phyloP scores from a whole-genome alignment of 2,329 filamentous ascomycete species.

The Fusarium compactum region DNA sequence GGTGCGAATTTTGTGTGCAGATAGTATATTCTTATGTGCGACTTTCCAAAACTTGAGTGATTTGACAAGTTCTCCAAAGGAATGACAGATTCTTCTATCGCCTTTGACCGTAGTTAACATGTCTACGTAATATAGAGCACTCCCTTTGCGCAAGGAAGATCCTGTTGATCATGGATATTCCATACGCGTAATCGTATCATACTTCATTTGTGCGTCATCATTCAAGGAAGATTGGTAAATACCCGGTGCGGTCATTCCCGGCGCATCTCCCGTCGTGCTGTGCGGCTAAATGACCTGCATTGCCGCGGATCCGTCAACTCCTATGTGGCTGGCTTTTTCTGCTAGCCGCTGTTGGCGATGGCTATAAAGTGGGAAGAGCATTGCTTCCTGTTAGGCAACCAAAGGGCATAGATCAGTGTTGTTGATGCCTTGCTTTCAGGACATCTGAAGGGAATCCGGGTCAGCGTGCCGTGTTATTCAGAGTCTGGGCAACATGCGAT shows the following conservation, averaged over 20 bases:
- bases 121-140: no score
- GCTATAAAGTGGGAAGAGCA: background rate
- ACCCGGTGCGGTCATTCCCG: slow-evolving; percentile 2
- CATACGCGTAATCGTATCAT: background rate
- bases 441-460: background rate
- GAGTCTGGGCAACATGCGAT: background rate
- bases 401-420: background rate
- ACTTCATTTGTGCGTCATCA: background rate
- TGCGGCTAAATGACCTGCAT: slow-evolving; percentile 2
- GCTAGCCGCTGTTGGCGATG: background rate
- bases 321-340: background rate
- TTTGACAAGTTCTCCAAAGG: no score
- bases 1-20: no score
- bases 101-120: no score
- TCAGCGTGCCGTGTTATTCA: rapidly evolving
- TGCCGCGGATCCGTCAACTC: background rate
- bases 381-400: background rate
- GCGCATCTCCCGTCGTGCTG: background rate
- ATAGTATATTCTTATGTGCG: no score
- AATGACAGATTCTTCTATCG: background rate
- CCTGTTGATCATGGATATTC: no score
- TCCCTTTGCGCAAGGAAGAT: no score
- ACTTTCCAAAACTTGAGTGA: no score
- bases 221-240: background rate
- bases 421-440: background rate